Percentiles rank a stretch among this genome's conserved stretches.
These are phyloP conservation scores for Xylona heveae DNA, from an alignment of 495 filamentous ascomycete genomes.

Conservation along the genomic window DNA sequence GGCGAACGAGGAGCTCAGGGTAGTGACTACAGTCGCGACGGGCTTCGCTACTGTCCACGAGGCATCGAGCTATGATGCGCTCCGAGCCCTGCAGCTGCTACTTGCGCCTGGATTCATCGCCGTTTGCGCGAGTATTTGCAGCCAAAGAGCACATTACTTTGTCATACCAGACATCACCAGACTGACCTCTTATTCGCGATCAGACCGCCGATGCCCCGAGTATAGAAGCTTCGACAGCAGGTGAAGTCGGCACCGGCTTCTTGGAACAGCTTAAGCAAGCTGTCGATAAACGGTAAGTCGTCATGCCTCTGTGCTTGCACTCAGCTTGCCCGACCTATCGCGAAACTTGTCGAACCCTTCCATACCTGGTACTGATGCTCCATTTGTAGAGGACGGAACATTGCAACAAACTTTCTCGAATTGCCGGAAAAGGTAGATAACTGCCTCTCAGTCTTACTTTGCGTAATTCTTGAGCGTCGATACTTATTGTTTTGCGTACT, in stretches of 20 bases:
- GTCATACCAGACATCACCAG: too few species aligned
- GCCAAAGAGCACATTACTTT: too few species aligned
- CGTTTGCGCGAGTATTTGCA: too few species aligned
- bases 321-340: too few species aligned
- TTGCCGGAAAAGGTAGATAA: constrained; percentile 32
- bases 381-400: constrained; percentile 33
- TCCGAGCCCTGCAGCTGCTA: constrained; percentile 4
- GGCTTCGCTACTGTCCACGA: constrained; percentile 10
- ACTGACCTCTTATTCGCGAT: too few species aligned
- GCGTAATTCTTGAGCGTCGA: not conserved
- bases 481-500: not conserved
- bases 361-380: constrained; percentile 5
- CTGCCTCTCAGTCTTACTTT: constrained; percentile 1
- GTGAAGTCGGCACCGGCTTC: constrained; percentile 43
- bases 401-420: constrained; percentile 48
- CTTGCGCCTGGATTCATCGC: too few species aligned
- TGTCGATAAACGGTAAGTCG: constrained; percentile 46
- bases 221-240: too few species aligned
- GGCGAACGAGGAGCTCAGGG: constrained; percentile 1
- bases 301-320: too few species aligned
- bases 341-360: constrained; percentile 1
- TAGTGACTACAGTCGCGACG: constrained; percentile 3
- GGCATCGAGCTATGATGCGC: constrained; percentile 3
- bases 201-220: too few species aligned
- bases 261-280: constrained; percentile 41